A percentile compares a stretch with the other conserved stretches of the same genome.
Evolutionary conservation across 495 filamentous ascomycete species (phyloP).

Genomic region (Aspergillus olivimuriae): DNA sequence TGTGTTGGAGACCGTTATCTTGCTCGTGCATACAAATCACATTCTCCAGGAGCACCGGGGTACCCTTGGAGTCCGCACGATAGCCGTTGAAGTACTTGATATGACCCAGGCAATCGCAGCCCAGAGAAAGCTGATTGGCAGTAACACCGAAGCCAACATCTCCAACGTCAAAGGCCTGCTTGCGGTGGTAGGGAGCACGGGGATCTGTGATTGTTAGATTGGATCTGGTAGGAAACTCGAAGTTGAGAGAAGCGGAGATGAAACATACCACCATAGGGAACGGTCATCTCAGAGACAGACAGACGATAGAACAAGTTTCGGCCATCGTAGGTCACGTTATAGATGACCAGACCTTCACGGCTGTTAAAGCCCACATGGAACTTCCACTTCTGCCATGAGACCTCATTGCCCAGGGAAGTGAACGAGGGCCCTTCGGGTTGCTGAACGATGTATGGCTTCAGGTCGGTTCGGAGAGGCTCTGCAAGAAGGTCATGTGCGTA

Average conservation of each 20-base stretch:
- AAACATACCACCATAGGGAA: conserved; percentile 47
- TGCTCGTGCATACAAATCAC: conserved; percentile 66
- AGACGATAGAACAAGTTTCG: conserved; percentile 68
- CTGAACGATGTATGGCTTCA: conserved; percentile 71
- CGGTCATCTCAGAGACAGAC: conserved; percentile 73
- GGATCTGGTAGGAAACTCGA: not conserved
- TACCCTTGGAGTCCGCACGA: conserved; percentile 47
- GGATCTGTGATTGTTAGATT: conserved; percentile 41
- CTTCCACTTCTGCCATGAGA: conserved; percentile 62
- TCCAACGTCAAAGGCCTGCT: conserved; percentile 69
- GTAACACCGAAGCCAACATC: conserved; percentile 61
- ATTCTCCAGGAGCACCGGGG: conserved; percentile 48
- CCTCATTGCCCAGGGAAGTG: conserved; percentile 29
- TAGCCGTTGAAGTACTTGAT: conserved; percentile 61
- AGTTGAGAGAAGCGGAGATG: not conserved
- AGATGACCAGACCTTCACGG: conserved; percentile 56
- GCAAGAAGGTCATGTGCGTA: conserved; percentile 39
- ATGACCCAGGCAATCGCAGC: conserved; percentile 63
- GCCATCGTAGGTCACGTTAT: conserved; percentile 63
- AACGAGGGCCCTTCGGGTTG: conserved; percentile 79
- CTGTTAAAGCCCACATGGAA: conserved; percentile 62
- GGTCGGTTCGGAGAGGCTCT: conserved; percentile 42
- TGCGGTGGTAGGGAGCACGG: conserved; percentile 60
- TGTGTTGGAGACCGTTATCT: conserved; percentile 61
- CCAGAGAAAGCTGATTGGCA: conserved; percentile 61